Evolutionary conservation across 306 rosid species (phyloP), one percentile per base, ranked within the genome.

Genomic region (Lagenaria siceraria): DNA sequence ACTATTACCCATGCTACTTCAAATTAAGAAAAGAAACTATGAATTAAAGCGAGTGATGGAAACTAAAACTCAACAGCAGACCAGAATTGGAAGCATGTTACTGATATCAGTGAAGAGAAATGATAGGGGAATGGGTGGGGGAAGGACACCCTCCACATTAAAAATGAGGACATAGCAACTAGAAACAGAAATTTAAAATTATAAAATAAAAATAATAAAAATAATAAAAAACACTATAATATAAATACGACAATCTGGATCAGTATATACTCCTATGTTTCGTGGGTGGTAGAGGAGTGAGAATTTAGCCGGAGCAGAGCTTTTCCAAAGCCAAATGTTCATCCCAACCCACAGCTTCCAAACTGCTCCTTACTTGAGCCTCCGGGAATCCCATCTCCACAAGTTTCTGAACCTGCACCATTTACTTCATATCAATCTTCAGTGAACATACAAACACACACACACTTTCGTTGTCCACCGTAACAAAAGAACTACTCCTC

Each of bases 381-480:
- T 95, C 97, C 1, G 93, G 87, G 82, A 95, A 95, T 36, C 99
- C 99, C 99, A 95, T 95, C 86, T 95, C 99, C 15, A 85, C 87
- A 0, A 95, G 92, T 51, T 83, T 92, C 85, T 92, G 90, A 66
- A 95, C 97, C 99, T 95, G 91, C 60, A 80, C 64, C 53, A 60
- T 12, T 74, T 59, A 19, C 42, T 25, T 48, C 43, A 72, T 27
- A 72, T 27, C 58, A 72, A 49, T 24, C 4, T 46, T 46, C 77
- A 25, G 25, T 46, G 4, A 1, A 59, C 64, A 59, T 22, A 52
- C 21, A 29, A 22, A 58, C 49, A 65, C 54, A 63, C 19, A 12
- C 38, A 17, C 6, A 4, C 31, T 21, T 38, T 68, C 74, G 4
- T 40, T 36, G 6, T 7, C 21, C 43, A 31, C 46, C 69, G 42